A percentile compares a stretch with the other conserved stretches of the same genome.
These are phyloP conservation scores for Penicillium steckii DNA, from an alignment of 495 filamentous ascomycete species.

Conservation along the genomic window DNA sequence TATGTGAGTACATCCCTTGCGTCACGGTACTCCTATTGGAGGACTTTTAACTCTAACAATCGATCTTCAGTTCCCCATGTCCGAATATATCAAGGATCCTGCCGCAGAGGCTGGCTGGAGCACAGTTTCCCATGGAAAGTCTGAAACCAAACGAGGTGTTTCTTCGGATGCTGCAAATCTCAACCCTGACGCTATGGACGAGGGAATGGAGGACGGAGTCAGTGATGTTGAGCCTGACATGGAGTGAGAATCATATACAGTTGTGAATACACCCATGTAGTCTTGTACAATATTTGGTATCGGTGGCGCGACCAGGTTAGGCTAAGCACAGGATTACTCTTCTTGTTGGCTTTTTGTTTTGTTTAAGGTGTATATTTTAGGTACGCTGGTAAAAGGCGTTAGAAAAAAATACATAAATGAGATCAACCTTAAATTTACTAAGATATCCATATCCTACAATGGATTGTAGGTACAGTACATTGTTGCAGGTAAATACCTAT, in stretches of 20 bases:
- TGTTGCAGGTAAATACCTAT: too few relatives aligned
- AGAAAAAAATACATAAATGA: background rate
- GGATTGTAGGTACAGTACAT: too few relatives aligned
- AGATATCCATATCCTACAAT: too few relatives aligned
- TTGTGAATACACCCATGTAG: background rate
- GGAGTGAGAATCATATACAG: constrained; percentile 14
- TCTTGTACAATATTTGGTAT: constrained; percentile 26
- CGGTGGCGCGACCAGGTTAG: constrained; percentile 14
- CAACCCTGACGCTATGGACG: constrained; percentile 50
- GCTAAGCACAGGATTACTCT: background rate
- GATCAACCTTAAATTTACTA: too few relatives aligned
- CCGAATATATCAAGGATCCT: constrained; percentile 78
- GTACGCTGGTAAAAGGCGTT: background rate
- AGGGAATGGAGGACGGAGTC: constrained; percentile 28
- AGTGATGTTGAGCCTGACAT: constrained; percentile 43
- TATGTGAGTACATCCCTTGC: constrained; percentile 53
- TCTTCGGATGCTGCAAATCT: constrained; percentile 39
- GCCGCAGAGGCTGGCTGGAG: constrained; percentile 64
- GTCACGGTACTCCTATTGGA: background rate
- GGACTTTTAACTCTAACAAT: background rate
- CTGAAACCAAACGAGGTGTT: constrained; percentile 37
- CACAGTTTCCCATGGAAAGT: constrained; percentile 67
- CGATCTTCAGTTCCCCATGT: constrained; percentile 68
- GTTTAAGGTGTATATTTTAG: background rate
- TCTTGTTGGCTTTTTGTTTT: background rate